phyloP scores from a whole-genome alignment of 73 alveolate species.

The Paramecium primaurelia region DNA sequence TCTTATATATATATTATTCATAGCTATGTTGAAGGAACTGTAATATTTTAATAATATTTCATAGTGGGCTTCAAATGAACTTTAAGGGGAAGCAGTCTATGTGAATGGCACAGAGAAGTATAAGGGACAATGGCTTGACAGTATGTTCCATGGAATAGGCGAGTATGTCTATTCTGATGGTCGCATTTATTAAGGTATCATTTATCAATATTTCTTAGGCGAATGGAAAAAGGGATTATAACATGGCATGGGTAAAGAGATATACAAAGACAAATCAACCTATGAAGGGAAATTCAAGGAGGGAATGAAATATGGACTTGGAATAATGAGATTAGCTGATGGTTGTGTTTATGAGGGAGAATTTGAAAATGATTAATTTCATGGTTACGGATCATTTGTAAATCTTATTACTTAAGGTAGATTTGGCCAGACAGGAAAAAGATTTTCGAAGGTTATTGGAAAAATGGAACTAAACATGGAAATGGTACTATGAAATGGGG shows the following conservation, averaged over 20 bases:
- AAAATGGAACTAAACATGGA: slow-evolving; percentile 23
- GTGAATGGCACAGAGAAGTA: not conserved
- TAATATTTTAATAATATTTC: not conserved
- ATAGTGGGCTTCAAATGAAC: not conserved
- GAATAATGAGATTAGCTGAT: not conserved
- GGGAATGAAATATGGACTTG: slow-evolving; percentile 35
- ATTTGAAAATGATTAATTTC: slow-evolving; percentile 15
- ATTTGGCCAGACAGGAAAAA: not conserved
- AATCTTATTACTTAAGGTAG: not conserved
- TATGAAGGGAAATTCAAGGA: slow-evolving; percentile 46
- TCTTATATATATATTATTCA: not conserved
- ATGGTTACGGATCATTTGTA: slow-evolving; percentile 62
- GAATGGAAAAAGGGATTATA: not conserved
- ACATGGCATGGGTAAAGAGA: not conserved
- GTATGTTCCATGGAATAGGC: not conserved
- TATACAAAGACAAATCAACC: not conserved
- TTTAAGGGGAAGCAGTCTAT: not conserved
- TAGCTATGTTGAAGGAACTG: slow-evolving; percentile 34
- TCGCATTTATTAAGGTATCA: slow-evolving; percentile 4
- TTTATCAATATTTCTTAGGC: not conserved
- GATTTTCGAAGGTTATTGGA: slow-evolving; percentile 58
- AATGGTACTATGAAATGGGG: slow-evolving; percentile 51
- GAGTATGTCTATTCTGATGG: not conserved
- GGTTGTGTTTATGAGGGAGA: slow-evolving; percentile 27
- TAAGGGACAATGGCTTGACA: not conserved